These are phyloP conservation scores for Chalaropsis thielavioides DNA, from an alignment of 2,329 filamentous ascomycete species.

Conservation along the genomic window DNA sequence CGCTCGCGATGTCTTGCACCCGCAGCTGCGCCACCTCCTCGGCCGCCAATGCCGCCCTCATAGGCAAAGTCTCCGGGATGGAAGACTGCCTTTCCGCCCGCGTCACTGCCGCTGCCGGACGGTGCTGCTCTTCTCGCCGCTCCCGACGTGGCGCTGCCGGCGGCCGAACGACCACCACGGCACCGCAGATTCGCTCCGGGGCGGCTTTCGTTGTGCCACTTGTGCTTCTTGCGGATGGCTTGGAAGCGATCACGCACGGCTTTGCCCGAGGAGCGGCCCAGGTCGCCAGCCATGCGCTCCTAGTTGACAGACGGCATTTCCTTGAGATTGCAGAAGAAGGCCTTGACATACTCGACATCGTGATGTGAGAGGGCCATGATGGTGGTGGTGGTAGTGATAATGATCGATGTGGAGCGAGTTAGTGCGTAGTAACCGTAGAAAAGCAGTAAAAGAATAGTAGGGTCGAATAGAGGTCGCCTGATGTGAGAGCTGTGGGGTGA, in stretches of 20 bases:
- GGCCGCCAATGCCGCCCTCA: neutral
- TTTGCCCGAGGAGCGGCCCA: conserved; percentile 29
- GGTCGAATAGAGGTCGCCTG: no score
- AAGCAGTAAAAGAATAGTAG: no score
- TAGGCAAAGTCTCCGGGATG: neutral
- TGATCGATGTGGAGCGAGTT: no score
- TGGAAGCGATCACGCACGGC: conserved; percentile 31
- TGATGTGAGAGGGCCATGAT: neutral
- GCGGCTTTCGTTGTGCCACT: conserved; percentile 25
- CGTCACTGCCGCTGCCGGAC: no score
- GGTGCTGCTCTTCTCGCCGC: no score
- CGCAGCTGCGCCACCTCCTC: neutral
- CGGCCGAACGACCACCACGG: neutral
- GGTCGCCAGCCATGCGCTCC: conserved; percentile 25
- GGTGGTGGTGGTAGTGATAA: neutral
- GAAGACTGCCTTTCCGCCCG: neutral
- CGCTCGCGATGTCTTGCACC: neutral
- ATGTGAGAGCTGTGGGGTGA: no score
- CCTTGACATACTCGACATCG: conserved; percentile 15
- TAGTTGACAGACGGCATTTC: conserved; percentile 30
- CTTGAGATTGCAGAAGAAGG: conserved; percentile 30
- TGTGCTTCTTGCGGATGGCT: conserved; percentile 28
- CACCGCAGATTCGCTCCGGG: conserved; percentile 19
- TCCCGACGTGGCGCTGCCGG: neutral
- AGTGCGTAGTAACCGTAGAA: no score